Base-by-base conservation (phyloP, 169 alveolate genomes). In the Cystoisospora suis region DNA sequence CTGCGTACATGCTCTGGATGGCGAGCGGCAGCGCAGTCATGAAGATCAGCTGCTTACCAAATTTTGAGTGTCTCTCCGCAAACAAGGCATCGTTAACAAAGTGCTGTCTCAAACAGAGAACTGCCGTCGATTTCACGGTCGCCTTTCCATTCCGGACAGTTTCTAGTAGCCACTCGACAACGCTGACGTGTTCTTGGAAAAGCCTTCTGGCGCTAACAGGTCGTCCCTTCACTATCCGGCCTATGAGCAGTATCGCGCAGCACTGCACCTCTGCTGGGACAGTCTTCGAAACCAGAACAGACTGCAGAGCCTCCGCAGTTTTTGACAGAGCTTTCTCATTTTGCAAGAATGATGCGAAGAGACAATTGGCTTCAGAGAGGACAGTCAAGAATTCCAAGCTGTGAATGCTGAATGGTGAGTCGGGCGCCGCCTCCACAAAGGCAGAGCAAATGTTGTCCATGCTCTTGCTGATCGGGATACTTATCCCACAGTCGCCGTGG, bases 141-240 rank as follows among this genome's bases (percentile, higher is more conserved):
- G 69, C 89, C 12, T 6, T 83, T 0, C 75, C 72, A 34, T 81
- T 83, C 38, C 91, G 32, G n/a, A 85, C 88, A 20, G 91, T 36
- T 32, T 91, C 94, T 47, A 91, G 77, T 20, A 91, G 88, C 94
- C 94, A 91, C 27, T 91, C 94, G 44, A 91, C 89, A 7, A 91
- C 81, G 69, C 92, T 72, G 3, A 70, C 70, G 5, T 91, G 91
- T 12, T 86, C 94, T 47, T 72, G 75, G 38, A 91, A 91, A 0
- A 72, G 17, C n/a, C 6, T 38, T 15, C n/a, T 86, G 23, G 58
- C 70, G 0, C 34, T 15, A 0, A 59, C 65, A 12, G 94, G 58
- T 4, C 46, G 61, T 40, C 53, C 9, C 0, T 4, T 29, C 0
- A 80, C 29, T 3, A 91, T 36, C 38, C 49, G 87, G 81, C 72